Evolutionary conservation across 345 rosid species (phyloP), one percentile per base, ranked within the genome.

Genomic region (Linum tenue): DNA sequence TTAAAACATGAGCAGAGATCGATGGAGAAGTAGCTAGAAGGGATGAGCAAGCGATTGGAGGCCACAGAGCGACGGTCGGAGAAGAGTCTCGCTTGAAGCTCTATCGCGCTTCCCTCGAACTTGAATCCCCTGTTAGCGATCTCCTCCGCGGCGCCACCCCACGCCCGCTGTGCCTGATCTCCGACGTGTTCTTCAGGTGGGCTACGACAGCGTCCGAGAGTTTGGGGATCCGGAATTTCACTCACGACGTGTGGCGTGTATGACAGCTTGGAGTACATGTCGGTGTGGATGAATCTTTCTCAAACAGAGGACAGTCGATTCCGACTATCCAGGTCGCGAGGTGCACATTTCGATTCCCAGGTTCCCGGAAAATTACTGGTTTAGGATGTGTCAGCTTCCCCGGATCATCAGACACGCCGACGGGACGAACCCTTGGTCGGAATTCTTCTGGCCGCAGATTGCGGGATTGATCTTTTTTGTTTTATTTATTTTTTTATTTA

Each of bases 201-300:
- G 31, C 31, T 22, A 22, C 31, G 31, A 22, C 31, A 22, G 31
- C 31, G 31, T 22, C 31, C 31, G 31, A 22, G 31, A 22, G 31
- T 22, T 22, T 22, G 31, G 31, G 31, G 31, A 22, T 22, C 31
- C 31, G 65, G 15, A 69, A 69, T 68, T n/a, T 77, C 6, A 35
- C 67, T 84, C 66, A 0, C 36, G 5, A 84, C 83, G 0, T 60
- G 81, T 1, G 85, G 83, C 12, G 85, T 83, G 2, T 85, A 80
- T 10, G 82, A 81, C 2, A 58, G 67, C 14, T 7, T 76, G 60
- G 83, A 81, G 11, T 79, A 68, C 59, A 10, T 63, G 1, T 82
- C 85, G 9, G 0, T 82, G 14, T 82, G 84, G 89, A 56, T 75
- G 41, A 73, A 73, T 72, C 83, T 81, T 55, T 81, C 87, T 12